Base-by-base conservation (phyloP, 768 basidiomycete species). In the Termitomyces sp. region DNA sequence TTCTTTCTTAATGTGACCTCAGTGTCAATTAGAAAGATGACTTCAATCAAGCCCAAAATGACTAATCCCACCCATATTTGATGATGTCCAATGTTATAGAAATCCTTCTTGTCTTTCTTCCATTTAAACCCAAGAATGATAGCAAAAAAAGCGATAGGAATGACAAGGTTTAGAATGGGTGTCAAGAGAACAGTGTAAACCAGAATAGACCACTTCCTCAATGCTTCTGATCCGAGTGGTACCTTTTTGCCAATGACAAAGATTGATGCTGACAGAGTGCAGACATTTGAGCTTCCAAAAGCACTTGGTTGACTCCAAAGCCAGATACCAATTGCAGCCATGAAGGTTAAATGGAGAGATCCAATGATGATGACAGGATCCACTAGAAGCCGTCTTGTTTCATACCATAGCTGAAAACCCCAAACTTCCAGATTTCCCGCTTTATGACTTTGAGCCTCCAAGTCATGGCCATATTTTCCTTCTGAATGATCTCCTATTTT, bases 241-340 rank as follows among this genome's bases (percentile, higher is more conserved):
- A 54, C 26, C 11, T 46, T 23, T 11, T 11, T 40, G 1, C 54
- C 54, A 17, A 54, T 9, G 9, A 54, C 26, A 26, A 30, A 33
- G n/a, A 12, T 28, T 33, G 54, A 11, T 3, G 35, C 35, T 46
- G 46, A 48, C 6, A 48, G 38, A 28, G 23, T 31, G 8, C 54
- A 54, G 15, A 17, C 1, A 28, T 23, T 4, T 14, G 44, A 41
- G 8, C 37, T 48, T n/a, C 54, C 54, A 38, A 54, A 54, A 28
- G 17, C 19, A 15, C 37, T 17, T 33, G 54, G 54, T 28, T 38
- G 10, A 11, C 54, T 54, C 54, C 54, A 54, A n/a, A 54, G 23
- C 54, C 54, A 54, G 11, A 54, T 30, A 14, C 54, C 54, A 38
- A 54, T 28, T 7, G 37, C 38, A 46, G 54, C 54, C 54, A 54